Base-by-base conservation (phyloP, 495 filamentous ascomycete genomes). In the Tuber brumale region DNA sequence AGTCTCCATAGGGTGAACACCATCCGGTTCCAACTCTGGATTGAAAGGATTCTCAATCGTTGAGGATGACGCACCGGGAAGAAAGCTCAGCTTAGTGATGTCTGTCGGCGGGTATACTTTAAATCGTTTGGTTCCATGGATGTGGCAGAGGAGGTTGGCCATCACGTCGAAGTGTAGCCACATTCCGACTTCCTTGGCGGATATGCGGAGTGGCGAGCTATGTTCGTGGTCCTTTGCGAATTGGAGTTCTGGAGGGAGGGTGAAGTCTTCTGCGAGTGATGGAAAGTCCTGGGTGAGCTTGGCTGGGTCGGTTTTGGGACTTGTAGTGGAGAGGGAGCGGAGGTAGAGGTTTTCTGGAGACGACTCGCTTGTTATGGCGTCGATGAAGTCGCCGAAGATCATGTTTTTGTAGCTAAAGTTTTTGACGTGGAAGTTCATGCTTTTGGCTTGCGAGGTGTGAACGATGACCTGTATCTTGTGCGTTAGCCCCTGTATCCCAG, bases 131-230 rank as follows among this genome's bases (percentile, higher is more conserved):
- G 85, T 85, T 41, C 93, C 92, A 48, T 85, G 84, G 75, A 95
- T 87, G 79, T 97, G 94, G 82, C 92, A 95, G 70, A 95, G 90
- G 10, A 97, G 86, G 80, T 97, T 97, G 39, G 93, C 93, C 90
- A 96, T 94, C 84, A 92, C 91, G 84, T 97, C 93, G 85, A 94
- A 97, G 83, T 97, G 93, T 41, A 97, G 86, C 94, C 94, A 97
- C 89, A 98, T 93, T 41, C 88, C 90, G 5, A 96, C 93, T 14
- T 75, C 78, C 0, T 89, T 90, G 1, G 93, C 92, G 21, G 92
- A 94, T 66, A 97, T 90, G 41, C 94, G 87, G 39, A 97, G 84
- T 0, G 93, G 90, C 0, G 92, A 93, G 81, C 92, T 95, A 81
- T 96, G 93, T n/a, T 87, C 85, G 77, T 90, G 89, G 37, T 88